Evolutionary conservation across 2,329 filamentous ascomycete species (phyloP), one percentile per base, ranked within the genome.

Genomic region (Cercospora nicotianae): DNA sequence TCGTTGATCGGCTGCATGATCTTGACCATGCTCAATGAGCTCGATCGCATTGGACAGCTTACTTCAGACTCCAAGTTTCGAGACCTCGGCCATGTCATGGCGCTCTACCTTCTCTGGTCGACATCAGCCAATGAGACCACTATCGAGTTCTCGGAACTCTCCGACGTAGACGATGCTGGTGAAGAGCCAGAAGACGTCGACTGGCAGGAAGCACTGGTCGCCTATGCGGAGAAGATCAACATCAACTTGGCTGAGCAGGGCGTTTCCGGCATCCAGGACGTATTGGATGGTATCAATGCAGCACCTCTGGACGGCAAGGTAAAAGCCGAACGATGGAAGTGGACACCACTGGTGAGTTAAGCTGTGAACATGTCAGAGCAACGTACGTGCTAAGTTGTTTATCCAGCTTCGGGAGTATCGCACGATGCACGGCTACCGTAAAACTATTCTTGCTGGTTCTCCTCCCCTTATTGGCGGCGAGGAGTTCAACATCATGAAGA

Each of bases 31-130:
- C 48, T 66, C 28, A 66, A 66, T 42, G 59, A 66, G 26, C 59
- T 66, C 10, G 59, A 66, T 55, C 64, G 64, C 12, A 63, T 63
- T 16, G 64, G 59, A 6, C 64, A 66, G 42, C 64, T 66, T n/a
- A 58, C 45, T 6, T 16, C 31, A 28, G 59, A 62, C 42, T 66
- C 64, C 3, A 61, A 63, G 33, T 66, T 48, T 63, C 48, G 51
- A 33, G 28, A 67, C 36, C 60, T 60, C 20, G 57, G 64, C 8
- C 64, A 65, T 28, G 64, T 65, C 20, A 61, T 65, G 33, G 64
- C 64, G 42, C 39, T 65, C 9, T 65, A 60, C 36, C 33, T 65
- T 23, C 57, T 51, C 13, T 65, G 57, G 23, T 65, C 64, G 8
- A 51, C 39, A 28, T 39, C 20, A 12, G 39, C 39, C 9, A 13